Base-by-base conservation (phyloP, 495 filamentous ascomycete genomes). In the Lasiosphaeriaceae sp. region DNA sequence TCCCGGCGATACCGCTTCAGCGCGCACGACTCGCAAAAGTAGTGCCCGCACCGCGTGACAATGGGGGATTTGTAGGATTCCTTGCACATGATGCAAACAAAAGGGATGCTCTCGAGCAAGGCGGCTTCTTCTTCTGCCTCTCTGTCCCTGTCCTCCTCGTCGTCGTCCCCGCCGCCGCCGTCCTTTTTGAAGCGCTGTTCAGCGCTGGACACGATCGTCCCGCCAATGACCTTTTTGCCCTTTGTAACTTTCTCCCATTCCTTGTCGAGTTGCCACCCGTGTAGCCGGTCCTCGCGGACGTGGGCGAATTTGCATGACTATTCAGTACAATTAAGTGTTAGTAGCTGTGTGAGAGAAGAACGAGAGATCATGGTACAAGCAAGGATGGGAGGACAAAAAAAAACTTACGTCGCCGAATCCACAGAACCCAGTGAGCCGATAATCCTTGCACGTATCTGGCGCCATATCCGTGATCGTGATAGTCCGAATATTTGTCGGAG, bases 361-460 rank as follows among this genome's bases (percentile, higher is more conserved):
- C 26, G 9, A 31, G 26, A 31, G 26, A 9, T 3, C 9, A 16
- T 43, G 5, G 14, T 4, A 16, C 16, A 12, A 12, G 0, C 16
- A 16, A 9, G 14, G 5, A 5, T 43, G 5, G 14, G 1, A 5
- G 12, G 5, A 14, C 7, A 17, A 43, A 16, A 17, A 43, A 4
- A 19, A 47, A 47, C 45, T 47, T 47, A 47, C 45, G 11, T 47
- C 45, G 22, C 45, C 45, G 19, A 47, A 43, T 14, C 39, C 39
- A 12, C 45, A 47, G 69, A 85, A 91, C 2, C 92, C 92, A 0
- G 90, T 96, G 60, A 90, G 82, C 60, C 95, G 95, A 69, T 90
- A 96, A 47, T 97, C 94, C 70, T 97, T 97, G 69, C 94, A 97
- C 14, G 96, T 90, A 64, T 97, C 93, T 0, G 95, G 93, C 24